phyloP scores from a whole-genome alignment of 2,329 filamentous ascomycete species.

The Aspergillus caelatus region DNA sequence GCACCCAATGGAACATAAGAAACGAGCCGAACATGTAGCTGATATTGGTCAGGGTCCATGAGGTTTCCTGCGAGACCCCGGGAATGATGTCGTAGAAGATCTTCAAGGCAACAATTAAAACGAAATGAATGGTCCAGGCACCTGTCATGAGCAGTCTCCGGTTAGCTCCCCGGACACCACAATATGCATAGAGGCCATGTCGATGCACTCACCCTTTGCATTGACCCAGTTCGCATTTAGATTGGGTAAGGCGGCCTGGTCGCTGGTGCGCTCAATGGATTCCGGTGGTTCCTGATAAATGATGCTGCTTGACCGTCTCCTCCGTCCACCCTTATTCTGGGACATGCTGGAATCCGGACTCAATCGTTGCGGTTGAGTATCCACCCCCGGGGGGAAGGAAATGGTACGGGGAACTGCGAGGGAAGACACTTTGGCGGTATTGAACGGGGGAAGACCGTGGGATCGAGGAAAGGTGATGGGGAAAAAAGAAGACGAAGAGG shows the following conservation, averaged over 20 bases:
- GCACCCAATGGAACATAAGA: conserved; percentile 99
- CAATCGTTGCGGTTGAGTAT: conserved; percentile 62
- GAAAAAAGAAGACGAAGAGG: conserved; percentile 24
- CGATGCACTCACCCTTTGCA: conserved; percentile 78
- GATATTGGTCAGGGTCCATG: conserved; percentile 98
- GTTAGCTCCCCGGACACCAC: conserved; percentile 19
- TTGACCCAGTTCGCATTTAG: conserved; percentile 99
- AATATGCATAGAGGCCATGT: not conserved
- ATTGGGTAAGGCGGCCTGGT: conserved; percentile 92
- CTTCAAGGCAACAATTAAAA: conserved; percentile 88
- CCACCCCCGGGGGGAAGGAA: conserved; percentile 84
- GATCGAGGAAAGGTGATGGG: conserved; percentile 20
- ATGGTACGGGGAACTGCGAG: conserved; percentile 86
- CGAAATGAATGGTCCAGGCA: conserved; percentile 96
- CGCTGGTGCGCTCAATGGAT: conserved; percentile 95
- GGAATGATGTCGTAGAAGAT: conserved; percentile 97
- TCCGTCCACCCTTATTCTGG: conserved; percentile 70
- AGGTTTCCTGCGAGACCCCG: conserved; percentile 94
- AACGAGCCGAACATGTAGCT: conserved; percentile 99
- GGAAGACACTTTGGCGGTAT: conserved; percentile 96
- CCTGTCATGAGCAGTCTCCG: conserved; percentile 56
- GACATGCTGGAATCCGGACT: conserved; percentile 63
- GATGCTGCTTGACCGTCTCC: conserved; percentile 95
- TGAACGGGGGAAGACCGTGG: conserved; percentile 40
- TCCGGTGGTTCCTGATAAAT: conserved; percentile 97